phyloP scores from a whole-genome alignment of 1,284 basidiomycete species.

The Ganoderma meredithae region DNA sequence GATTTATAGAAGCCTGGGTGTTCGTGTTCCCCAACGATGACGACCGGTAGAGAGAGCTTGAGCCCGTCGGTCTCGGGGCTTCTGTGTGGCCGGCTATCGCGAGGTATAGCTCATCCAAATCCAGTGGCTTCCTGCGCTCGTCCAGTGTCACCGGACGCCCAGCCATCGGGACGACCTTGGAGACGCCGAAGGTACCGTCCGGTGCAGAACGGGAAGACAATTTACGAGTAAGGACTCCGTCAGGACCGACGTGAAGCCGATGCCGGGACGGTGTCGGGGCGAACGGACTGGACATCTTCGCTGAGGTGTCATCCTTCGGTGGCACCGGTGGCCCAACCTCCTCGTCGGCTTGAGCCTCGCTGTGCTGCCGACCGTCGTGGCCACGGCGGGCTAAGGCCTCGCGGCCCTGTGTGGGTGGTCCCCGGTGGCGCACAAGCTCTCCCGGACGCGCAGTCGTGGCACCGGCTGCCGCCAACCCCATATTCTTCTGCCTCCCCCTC shows the following conservation, averaged over 20 bases:
- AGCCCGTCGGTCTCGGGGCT: background rate
- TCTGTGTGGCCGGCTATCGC: background rate
- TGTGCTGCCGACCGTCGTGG: background rate
- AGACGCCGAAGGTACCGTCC: background rate
- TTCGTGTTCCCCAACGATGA: slow-evolving; percentile 21
- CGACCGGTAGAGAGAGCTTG: slow-evolving; percentile 16
- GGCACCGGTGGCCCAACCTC: slow-evolving; percentile 6
- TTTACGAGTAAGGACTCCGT: background rate
- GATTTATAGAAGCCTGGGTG: slow-evolving; percentile 4
- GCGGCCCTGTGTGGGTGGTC: background rate
- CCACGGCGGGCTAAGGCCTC: background rate
- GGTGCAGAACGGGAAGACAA: background rate
- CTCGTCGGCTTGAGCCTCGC: background rate
- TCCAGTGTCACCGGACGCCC: background rate
- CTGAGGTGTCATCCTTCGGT: background rate
- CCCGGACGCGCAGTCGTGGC: background rate
- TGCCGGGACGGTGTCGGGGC: background rate
- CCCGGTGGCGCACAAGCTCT: background rate
- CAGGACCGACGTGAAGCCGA: background rate
- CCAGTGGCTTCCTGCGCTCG: background rate
- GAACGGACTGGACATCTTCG: slow-evolving; percentile 16
- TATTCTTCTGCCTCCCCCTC: background rate
- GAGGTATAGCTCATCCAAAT: background rate
- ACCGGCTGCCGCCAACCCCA: background rate
- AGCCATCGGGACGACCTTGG: background rate